Conservation (phyloP, 2,329 filamentous ascomycete species). For the Trichoderma cornu-damae region DNA sequence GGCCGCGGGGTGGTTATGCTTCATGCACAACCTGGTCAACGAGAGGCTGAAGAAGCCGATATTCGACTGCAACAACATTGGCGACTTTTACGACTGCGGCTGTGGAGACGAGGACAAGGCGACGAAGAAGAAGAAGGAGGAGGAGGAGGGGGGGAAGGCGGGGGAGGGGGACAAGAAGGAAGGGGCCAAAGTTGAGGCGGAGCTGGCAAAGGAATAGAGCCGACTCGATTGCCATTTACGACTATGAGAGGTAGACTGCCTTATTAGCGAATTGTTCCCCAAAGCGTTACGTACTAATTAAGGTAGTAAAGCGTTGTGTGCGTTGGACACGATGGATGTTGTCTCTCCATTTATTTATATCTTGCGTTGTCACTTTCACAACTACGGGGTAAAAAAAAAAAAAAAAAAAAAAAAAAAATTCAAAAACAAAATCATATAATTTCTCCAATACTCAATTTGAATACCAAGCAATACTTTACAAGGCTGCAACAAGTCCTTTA, state of each 20-base stretch:
- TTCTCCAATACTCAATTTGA: too few species aligned
- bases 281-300: not conserved
- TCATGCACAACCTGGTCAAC: slow-evolving; percentile 64
- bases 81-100: slow-evolving; percentile 67
- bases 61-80: slow-evolving; percentile 63
- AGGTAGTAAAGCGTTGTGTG: too few species aligned
- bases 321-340: too few species aligned
- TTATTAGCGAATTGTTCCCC: not conserved
- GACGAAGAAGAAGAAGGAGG: slow-evolving; percentile 33
- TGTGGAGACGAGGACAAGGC: slow-evolving; percentile 60
- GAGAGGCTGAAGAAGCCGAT: slow-evolving; percentile 54
- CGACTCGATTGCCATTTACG: not conserved
- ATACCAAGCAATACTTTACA: too few species aligned
- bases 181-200: slow-evolving; percentile 27
- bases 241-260: not conserved
- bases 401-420: too few species aligned
- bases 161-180: slow-evolving; percentile 22
- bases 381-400: too few species aligned
- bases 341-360: not conserved
- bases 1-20: slow-evolving; percentile 63
- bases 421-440: too few species aligned
- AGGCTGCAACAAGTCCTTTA: too few species aligned
- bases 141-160: slow-evolving; percentile 20
- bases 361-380: too few species aligned
- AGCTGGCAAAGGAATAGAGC: slow-evolving; percentile 20